Evolutionary conservation across 129 eudicot species (phyloP).

Genomic region (Flaveria brownii): DNA sequence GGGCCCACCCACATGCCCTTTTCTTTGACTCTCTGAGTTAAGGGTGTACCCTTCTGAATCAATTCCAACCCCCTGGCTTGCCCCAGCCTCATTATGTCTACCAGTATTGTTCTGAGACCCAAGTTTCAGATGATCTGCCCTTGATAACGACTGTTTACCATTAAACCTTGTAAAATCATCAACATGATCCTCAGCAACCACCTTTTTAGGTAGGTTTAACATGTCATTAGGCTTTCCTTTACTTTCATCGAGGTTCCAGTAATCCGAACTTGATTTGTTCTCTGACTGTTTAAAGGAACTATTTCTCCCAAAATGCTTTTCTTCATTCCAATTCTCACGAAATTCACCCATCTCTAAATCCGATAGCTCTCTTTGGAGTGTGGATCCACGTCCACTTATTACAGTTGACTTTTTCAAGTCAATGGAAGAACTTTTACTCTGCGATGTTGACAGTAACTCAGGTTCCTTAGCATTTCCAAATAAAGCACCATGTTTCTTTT

Average conservation of each 20-base stretch:
- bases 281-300: conserved; percentile 66
- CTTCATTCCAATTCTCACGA: conserved; percentile 69
- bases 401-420: conserved; percentile 45
- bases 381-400: conserved; percentile 49
- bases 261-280: conserved; percentile 53
- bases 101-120: conserved; percentile 47
- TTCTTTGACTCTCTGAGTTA: conserved; percentile 51
- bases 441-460: conserved; percentile 40
- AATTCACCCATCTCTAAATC: conserved; percentile 94
- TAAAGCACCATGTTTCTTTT: conserved; percentile 44
- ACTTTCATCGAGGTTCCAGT: conserved; percentile 54
- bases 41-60: conserved; percentile 13
- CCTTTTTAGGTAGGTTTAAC: conserved; percentile 46
- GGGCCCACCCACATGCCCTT: conserved; percentile 31
- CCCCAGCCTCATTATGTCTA: conserved; percentile 49
- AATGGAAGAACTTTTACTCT: conserved; percentile 34
- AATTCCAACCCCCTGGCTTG: conserved; percentile 15
- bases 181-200: conserved; percentile 39
- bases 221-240: conserved; percentile 56
- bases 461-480: conserved; percentile 46
- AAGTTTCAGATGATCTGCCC: conserved; percentile 45
- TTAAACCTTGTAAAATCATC: conserved; percentile 51
- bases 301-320: conserved; percentile 56
- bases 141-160: conserved; percentile 32
- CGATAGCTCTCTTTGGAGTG: conserved; percentile 71